These are phyloP conservation scores for Alloteropsis semialata DNA, from an alignment of 176 grass and related monocot genomes.

Conservation along the genomic window DNA sequence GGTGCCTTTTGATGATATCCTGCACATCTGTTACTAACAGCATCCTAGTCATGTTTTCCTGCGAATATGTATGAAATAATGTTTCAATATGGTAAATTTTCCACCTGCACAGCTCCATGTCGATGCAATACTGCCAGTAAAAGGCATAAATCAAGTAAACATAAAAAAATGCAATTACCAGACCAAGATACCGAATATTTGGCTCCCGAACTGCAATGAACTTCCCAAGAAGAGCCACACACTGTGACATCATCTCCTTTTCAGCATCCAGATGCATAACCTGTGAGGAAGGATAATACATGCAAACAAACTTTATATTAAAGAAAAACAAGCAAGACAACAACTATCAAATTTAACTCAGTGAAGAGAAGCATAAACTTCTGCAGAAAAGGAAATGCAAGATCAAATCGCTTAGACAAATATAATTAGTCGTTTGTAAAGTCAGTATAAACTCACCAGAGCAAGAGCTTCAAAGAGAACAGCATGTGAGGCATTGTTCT, in stretches of 20 bases:
- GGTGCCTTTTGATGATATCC: constrained; percentile 99
- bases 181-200: constrained; percentile 99
- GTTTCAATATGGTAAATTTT: constrained; percentile 25
- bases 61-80: constrained; percentile 25
- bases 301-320: constrained; percentile 4
- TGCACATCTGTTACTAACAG: constrained; percentile 97
- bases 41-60: constrained; percentile 99
- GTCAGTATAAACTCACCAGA: constrained; percentile 57
- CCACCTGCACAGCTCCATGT: not conserved
- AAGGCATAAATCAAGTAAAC: constrained; percentile 13
- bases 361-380: not conserved
- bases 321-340: not conserved
- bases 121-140: not conserved
- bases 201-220: constrained; percentile 99
- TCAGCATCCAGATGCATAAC: constrained; percentile 99
- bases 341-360: not conserved
- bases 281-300: constrained; percentile 38
- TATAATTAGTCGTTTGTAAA: not conserved
- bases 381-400: not conserved
- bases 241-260: constrained; percentile 99
- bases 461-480: constrained; percentile 99
- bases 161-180: constrained; percentile 55
- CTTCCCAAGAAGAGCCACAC: constrained; percentile 96
- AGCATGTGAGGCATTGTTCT: constrained; percentile 99
- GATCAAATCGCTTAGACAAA: not conserved